Percentiles rank a stretch among this genome's conserved stretches.
Evolutionary conservation across 2,329 filamentous ascomycete genomes (phyloP).

Genomic region (Dichotomopilus funicola): DNA sequence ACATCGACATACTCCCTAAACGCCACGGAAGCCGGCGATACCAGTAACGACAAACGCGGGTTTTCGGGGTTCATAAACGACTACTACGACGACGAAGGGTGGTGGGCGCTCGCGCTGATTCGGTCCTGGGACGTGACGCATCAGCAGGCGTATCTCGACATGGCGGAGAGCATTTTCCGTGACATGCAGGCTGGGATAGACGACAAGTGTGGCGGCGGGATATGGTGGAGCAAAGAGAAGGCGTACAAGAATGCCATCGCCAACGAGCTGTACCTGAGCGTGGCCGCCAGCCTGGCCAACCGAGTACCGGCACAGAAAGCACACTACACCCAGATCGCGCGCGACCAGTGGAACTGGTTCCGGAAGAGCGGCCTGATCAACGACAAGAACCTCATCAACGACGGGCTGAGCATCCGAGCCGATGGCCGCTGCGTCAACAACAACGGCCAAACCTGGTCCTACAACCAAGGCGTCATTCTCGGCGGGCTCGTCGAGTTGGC

Average conservation of each 20-base stretch:
- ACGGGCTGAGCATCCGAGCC: constrained; percentile 40
- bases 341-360: constrained; percentile 48
- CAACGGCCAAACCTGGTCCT: constrained; percentile 40
- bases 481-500: constrained; percentile 47
- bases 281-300: constrained; percentile 48
- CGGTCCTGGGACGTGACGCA: constrained; percentile 46
- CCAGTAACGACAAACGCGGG: constrained; percentile 22
- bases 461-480: constrained; percentile 52
- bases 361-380: constrained; percentile 45
- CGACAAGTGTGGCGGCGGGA: constrained; percentile 44
- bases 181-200: constrained; percentile 45
- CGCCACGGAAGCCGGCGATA: not conserved
- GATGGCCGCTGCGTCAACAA: constrained; percentile 44
- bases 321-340: constrained; percentile 42
- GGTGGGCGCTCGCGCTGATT: constrained; percentile 57
- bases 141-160: constrained; percentile 41
- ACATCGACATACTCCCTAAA: constrained; percentile 33
- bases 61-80: constrained; percentile 46
- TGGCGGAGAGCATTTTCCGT: constrained; percentile 46
- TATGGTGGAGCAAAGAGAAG: constrained; percentile 51
- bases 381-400: constrained; percentile 42
- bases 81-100: constrained; percentile 56
- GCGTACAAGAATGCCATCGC: constrained; percentile 47
- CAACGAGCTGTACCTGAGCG: constrained; percentile 50
- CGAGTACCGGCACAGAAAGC: constrained; percentile 31